Evolutionary conservation across 1,139 yeast genomes (phyloP).

Genomic region (Pneumocystis jirovecii): DNA sequence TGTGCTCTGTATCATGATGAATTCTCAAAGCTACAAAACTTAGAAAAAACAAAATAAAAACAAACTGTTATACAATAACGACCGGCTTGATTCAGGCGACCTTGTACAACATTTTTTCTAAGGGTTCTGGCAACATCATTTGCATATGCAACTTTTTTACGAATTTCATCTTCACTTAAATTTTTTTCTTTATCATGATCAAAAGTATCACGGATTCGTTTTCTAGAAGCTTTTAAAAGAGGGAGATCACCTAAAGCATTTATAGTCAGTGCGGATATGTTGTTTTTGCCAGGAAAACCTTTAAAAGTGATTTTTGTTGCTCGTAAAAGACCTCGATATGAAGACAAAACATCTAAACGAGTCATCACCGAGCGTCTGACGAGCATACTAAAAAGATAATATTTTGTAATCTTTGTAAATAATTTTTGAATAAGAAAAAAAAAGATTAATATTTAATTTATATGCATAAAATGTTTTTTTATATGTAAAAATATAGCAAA

Average conservation of each 20-base stretch:
- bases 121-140: slow-evolving; percentile 58
- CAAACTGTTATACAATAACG: neutral
- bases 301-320: slow-evolving; percentile 15
- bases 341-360: neutral
- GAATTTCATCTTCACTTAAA: slow-evolving; percentile 36
- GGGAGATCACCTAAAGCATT: slow-evolving; percentile 12
- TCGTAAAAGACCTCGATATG: slow-evolving; percentile 15
- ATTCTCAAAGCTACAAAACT: neutral
- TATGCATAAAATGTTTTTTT: neutral
- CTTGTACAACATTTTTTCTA: slow-evolving; percentile 71
- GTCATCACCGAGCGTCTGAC: neutral
- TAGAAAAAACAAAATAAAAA: neutral
- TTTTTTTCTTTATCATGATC: slow-evolving; percentile 26
- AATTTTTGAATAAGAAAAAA: neutral
- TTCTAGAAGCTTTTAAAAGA: slow-evolving; percentile 39
- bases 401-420: neutral
- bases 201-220: slow-evolving; percentile 49
- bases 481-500: neutral
- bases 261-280: slow-evolving; percentile 18
- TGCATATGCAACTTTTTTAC: slow-evolving; percentile 32
- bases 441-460: neutral
- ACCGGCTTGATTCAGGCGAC: slow-evolving; percentile 21
- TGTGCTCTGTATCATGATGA: neutral
- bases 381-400: neutral
- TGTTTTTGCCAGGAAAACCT: slow-evolving; percentile 6